These are phyloP conservation scores for Berkeleyomyces rouxiae DNA, from an alignment of 2,329 filamentous ascomycete genomes.

Conservation along the genomic window DNA sequence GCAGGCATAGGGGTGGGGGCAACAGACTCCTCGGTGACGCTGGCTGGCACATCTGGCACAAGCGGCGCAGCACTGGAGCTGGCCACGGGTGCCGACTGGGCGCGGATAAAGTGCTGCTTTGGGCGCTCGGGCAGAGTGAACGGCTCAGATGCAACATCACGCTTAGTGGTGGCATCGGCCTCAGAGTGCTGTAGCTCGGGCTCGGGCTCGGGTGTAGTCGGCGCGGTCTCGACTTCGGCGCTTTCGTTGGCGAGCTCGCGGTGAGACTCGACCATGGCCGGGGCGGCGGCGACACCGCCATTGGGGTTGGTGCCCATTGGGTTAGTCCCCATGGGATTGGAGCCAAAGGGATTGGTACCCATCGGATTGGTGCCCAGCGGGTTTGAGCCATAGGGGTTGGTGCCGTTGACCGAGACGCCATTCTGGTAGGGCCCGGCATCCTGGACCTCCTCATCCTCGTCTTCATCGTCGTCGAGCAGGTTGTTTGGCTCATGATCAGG, in stretches of 20 bases:
- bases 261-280: neutral
- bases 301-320: neutral
- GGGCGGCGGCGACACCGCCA: neutral
- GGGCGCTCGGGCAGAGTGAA: neutral
- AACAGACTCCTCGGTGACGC: neutral
- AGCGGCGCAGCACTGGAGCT: neutral
- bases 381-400: neutral
- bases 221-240: slow-evolving; percentile 9
- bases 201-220: slow-evolving; percentile 11
- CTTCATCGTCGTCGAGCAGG: slow-evolving; percentile 4
- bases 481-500: slow-evolving; percentile 1
- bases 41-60: neutral
- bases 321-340: neutral
- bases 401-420: slow-evolving; percentile 6
- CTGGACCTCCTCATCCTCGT: slow-evolving; percentile 6
- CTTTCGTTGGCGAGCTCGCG: slow-evolving; percentile 3
- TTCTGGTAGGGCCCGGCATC: slow-evolving; percentile 5
- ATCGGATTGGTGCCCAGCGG: neutral
- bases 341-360: neutral
- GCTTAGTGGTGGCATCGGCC: neutral
- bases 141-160: neutral
- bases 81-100: neutral
- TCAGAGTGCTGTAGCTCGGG: neutral
- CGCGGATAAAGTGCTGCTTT: neutral
- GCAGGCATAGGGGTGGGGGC: neutral